Base-by-base conservation (phyloP, 2,329 filamentous ascomycete species). In the Aureobasidium pullulans region DNA sequence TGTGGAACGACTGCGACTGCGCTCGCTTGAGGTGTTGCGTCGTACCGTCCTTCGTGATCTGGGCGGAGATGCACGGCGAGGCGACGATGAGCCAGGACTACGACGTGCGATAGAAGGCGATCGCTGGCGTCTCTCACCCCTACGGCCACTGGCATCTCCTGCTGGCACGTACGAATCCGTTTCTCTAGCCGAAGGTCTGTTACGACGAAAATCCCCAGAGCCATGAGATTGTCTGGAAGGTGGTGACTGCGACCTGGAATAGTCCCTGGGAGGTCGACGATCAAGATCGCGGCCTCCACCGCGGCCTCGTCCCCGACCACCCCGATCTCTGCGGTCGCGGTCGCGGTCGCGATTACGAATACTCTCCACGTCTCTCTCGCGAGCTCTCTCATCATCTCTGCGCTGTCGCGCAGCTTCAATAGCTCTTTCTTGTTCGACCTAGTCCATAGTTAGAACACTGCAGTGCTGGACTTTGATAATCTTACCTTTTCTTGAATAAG, bases 401-500 rank as follows among this genome's bases (percentile, higher is more conserved):
- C 86, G 84, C 57, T 81, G 82, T 58, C 87, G 85, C 31, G 84
- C 83, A 68, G 89, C 85, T 69, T 94, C 89, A 31, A 88, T 88
- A 44, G 86, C 87, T 71, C 86, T 88, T 66, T 94, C 90, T 37
- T 90, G 88, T 69, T 95, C 87, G 54, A 90, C 84, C 90, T 92
- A 64, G 47, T 32, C 31, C 19, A n/a, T 10, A 11, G 13, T 58
- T 15, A 34, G n/a, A 32, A 59, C 3, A 13, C 19, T 31, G 15
- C 4, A 29, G 29, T 19, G 6, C 23, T 37, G 29, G 31, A 28
- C 11, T 31, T 19, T 43, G n/a, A 11, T n/a, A 9, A 19, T 19
- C 70, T 36, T 72, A 95, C 93, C 86, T 96, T 96, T 75, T 96
- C 91, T 74, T 96, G 90, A 63, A 94, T 90, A 49, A 99, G 79